Percentiles rank a stretch among this genome's conserved stretches.
phyloP scores from a whole-genome alignment of 768 basidiomycete species.

The Lepiota brunneoincarnata region DNA sequence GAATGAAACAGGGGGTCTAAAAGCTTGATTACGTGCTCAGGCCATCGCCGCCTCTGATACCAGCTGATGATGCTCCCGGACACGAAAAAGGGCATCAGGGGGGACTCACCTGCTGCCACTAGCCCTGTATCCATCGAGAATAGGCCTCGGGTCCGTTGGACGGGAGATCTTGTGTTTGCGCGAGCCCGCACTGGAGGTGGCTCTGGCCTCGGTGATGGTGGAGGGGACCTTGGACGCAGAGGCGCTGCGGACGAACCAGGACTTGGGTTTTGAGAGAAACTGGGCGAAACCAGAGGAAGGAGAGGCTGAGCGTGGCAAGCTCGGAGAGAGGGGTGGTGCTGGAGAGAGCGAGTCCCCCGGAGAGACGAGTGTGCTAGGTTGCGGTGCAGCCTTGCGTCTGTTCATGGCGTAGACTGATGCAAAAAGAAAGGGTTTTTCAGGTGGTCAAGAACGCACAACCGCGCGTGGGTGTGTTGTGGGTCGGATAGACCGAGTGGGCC shows the following conservation, averaged over 20 bases:
- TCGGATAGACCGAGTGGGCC: neutral
- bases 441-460: neutral
- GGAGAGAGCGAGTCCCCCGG: constrained; percentile 21
- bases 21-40: neutral
- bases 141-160: constrained; percentile 79
- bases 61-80: no score
- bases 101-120: constrained; percentile 50
- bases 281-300: constrained; percentile 64
- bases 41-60: no score
- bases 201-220: constrained; percentile 41
- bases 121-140: constrained; percentile 54
- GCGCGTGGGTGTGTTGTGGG: neutral
- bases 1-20: neutral
- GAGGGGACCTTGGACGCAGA: constrained; percentile 48
- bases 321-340: constrained; percentile 26
- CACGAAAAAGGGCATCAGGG: constrained; percentile 4
- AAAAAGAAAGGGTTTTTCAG: neutral
- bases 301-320: constrained; percentile 56
- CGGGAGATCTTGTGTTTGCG: constrained; percentile 81
- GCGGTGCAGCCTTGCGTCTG: constrained; percentile 35
- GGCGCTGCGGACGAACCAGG: constrained; percentile 68
- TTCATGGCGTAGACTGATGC: constrained; percentile 2
- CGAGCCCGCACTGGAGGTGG: constrained; percentile 36
- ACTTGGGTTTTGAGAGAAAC: constrained; percentile 64
- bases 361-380: constrained; percentile 18